These are phyloP conservation scores for Pleurotus djamor DNA, from an alignment of 768 basidiomycete species.

Conservation along the genomic window DNA sequence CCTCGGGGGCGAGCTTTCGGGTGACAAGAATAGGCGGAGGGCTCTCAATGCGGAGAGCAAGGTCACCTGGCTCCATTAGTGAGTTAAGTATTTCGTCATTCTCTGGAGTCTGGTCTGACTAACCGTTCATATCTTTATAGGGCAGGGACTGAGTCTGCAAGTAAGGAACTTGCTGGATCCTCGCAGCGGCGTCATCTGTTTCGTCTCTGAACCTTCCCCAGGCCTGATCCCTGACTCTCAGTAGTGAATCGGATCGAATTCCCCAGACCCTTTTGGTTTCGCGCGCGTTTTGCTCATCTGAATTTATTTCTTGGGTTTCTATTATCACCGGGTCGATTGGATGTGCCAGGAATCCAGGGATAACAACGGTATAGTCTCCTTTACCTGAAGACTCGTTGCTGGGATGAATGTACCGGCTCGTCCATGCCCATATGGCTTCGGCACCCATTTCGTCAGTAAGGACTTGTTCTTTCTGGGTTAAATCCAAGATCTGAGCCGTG, in stretches of 20 bases:
- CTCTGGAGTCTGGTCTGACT: neutral
- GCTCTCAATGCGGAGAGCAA: neutral
- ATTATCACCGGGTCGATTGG: neutral
- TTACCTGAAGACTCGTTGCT: neutral
- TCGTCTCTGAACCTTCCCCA: neutral
- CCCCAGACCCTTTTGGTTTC: neutral
- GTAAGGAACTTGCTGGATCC: neutral
- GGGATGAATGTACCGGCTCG: neutral
- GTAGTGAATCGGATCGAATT: neutral
- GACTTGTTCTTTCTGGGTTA: neutral
- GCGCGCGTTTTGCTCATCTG: neutral
- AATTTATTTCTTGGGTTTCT: neutral
- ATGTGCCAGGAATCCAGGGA: neutral
- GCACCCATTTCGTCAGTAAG: too few relatives aligned
- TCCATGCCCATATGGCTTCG: neutral
- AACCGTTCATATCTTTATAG: neutral
- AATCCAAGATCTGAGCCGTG: neutral
- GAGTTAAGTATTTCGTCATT: neutral
- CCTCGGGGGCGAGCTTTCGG: too few relatives aligned
- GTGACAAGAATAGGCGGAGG: neutral
- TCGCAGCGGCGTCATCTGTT: neutral
- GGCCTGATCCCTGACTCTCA: neutral
- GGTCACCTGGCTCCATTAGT: neutral
- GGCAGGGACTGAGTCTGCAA: neutral
- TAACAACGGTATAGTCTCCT: neutral